Percentiles rank a stretch among this genome's conserved stretches.
Conservation (phyloP, 106 monocot genomes). For the Acanthochlamys bracteata region DNA sequence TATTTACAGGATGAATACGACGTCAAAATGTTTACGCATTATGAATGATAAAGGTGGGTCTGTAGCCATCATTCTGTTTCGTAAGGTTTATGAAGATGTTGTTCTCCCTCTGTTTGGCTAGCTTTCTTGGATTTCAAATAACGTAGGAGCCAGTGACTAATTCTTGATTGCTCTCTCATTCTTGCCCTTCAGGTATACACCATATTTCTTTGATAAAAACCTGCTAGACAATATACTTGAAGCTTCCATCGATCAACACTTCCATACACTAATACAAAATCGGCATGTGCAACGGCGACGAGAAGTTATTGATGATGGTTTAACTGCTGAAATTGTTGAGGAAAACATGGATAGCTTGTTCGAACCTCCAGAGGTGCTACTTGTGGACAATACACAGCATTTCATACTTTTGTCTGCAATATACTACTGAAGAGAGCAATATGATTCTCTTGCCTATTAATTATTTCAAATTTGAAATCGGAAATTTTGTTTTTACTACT, state of each 20-base stretch:
- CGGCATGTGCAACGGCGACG: slow-evolving; percentile 48
- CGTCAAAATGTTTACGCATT: too few relatives aligned
- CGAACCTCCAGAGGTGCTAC: slow-evolving; percentile 86
- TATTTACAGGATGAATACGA: too few relatives aligned
- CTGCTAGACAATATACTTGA: slow-evolving; percentile 93
- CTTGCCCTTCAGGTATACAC: slow-evolving; percentile 66
- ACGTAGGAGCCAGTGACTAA: too few relatives aligned
- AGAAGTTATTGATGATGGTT: slow-evolving; percentile 65
- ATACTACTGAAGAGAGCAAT: neutral
- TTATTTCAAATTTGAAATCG: neutral
- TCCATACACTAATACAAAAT: slow-evolving; percentile 72
- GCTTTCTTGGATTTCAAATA: too few relatives aligned
- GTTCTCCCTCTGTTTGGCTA: too few relatives aligned
- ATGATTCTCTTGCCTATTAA: too few relatives aligned
- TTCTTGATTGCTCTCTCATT: neutral
- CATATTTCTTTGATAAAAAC: slow-evolving; percentile 96
- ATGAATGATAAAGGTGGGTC: too few relatives aligned
- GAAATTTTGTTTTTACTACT: neutral
- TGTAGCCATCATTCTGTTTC: too few relatives aligned
- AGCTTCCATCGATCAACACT: slow-evolving; percentile 95
- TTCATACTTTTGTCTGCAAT: neutral
- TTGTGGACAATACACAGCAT: neutral
- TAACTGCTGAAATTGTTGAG: slow-evolving; percentile 56
- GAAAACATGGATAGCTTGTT: slow-evolving; percentile 66
- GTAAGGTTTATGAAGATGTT: too few relatives aligned